Evolutionary conservation across 371 early-diverging fungal species (phyloP).

Genomic region (Zancudomyces culisetae): DNA sequence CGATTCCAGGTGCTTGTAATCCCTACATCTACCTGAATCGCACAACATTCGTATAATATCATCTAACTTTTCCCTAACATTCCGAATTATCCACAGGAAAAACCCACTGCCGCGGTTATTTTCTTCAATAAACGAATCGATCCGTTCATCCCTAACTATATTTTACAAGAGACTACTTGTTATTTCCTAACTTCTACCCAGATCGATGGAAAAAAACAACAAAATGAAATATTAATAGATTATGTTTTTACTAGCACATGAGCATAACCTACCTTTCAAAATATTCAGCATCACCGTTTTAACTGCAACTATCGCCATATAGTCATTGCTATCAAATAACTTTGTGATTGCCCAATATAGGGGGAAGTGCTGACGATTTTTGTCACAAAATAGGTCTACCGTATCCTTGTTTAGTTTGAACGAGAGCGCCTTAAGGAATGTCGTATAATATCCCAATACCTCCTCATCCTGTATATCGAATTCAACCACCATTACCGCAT

Average conservation of each 20-base stretch:
- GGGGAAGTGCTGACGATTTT: slow-evolving; percentile 27
- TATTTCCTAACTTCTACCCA: no score
- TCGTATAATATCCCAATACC: slow-evolving; percentile 32
- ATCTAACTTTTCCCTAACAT: slow-evolving; percentile 10
- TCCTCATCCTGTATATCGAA: slow-evolving; percentile 33
- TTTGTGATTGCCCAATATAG: slow-evolving; percentile 31
- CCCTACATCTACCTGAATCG: neutral
- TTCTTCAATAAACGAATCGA: neutral
- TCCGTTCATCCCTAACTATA: neutral
- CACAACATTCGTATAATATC: slow-evolving; percentile 16
- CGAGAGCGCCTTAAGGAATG: slow-evolving; percentile 32
- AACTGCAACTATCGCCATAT: slow-evolving; percentile 38
- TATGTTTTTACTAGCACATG: neutral
- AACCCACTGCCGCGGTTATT: neutral
- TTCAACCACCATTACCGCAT: slow-evolving; percentile 28
- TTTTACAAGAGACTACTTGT: neutral
- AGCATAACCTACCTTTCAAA: slow-evolving; percentile 10
- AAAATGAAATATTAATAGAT: no score
- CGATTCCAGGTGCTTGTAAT: slow-evolving; percentile 20
- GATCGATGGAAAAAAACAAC: no score
- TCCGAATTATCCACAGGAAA: slow-evolving; percentile 5
- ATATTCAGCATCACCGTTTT: slow-evolving; percentile 35
- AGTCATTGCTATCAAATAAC: slow-evolving; percentile 34
- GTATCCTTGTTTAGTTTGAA: slow-evolving; percentile 28
- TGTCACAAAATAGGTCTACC: slow-evolving; percentile 30